Conservation (phyloP, 495 filamentous ascomycete genomes). For the Usnea hakonensis region DNA sequence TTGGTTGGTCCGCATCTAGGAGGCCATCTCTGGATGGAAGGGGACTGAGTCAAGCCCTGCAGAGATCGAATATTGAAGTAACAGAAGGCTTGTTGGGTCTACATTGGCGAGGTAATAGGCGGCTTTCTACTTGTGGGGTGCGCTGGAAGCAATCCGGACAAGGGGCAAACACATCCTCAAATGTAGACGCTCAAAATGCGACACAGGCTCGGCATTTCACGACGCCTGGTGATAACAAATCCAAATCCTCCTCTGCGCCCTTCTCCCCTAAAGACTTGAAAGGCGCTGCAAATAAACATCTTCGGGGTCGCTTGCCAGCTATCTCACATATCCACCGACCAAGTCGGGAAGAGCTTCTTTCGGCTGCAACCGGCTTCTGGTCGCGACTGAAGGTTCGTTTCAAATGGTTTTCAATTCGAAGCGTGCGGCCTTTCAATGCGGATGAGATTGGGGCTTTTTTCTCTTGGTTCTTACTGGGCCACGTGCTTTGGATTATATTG, state of each 20-base stretch:
- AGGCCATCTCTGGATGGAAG: neutral
- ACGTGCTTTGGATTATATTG: slow-evolving; percentile 87
- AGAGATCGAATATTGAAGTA: neutral
- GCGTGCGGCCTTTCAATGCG: slow-evolving; percentile 87
- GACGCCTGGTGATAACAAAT: neutral
- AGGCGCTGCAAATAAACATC: slow-evolving; percentile 30
- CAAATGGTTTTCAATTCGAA: slow-evolving; percentile 96
- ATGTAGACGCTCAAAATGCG: neutral
- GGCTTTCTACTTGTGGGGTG: neutral
- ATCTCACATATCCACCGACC: slow-evolving; percentile 73
- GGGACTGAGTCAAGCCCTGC: neutral
- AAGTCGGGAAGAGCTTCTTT: slow-evolving; percentile 86
- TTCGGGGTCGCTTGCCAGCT: slow-evolving; percentile 58
- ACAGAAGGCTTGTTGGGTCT: neutral
- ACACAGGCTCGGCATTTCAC: neutral
- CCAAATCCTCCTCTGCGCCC: neutral
- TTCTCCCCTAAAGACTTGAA: neutral
- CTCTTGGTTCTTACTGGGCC: slow-evolving; percentile 89
- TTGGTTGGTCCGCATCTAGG: neutral
- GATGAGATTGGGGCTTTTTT: slow-evolving; percentile 94
- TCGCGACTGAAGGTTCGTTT: slow-evolving; percentile 85
- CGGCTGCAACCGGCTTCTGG: slow-evolving; percentile 87
- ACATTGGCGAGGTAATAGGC: neutral
- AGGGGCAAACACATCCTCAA: neutral
- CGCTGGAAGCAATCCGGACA: neutral